Conservation (phyloP, 345 rosid species). For the Syzygium oleosum region DNA sequence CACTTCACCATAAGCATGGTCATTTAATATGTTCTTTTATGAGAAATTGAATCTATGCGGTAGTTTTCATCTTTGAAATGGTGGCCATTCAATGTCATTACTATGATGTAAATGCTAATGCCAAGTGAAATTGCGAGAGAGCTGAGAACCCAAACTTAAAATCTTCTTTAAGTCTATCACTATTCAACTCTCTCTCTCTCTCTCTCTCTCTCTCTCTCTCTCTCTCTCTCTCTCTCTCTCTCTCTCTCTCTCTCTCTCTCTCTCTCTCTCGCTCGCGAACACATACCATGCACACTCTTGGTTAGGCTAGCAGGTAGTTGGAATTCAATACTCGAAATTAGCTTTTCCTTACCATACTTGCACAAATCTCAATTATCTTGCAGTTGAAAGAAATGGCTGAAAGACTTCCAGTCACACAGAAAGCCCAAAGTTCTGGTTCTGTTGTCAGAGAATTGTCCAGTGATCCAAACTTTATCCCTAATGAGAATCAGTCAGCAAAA, state of each 20-base stretch:
- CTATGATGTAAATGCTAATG: neutral
- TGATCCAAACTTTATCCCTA: neutral
- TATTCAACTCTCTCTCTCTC: neutral
- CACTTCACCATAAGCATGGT: neutral
- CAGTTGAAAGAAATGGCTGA: conserved; percentile 71
- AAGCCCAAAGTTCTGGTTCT: conserved; percentile 16
- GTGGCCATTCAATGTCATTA: neutral
- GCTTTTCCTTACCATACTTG: neutral
- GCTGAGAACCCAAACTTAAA: neutral
- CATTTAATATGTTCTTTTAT: neutral
- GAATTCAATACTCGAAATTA: neutral
- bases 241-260: neutral
- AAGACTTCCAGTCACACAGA: conserved; percentile 27
- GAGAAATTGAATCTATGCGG: neutral
- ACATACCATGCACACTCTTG: neutral
- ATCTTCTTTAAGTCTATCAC: neutral
- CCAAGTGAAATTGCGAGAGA: neutral
- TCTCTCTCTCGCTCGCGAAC: neutral
- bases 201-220: neutral
- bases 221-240: neutral
- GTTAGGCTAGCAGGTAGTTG: neutral
- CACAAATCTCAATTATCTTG: conserved; percentile 4
- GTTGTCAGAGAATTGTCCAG: conserved; percentile 19
- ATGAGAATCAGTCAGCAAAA: neutral
- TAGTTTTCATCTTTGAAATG: neutral